Conservation (phyloP, 495 filamentous ascomycete genomes). For the Neurospora africana region DNA sequence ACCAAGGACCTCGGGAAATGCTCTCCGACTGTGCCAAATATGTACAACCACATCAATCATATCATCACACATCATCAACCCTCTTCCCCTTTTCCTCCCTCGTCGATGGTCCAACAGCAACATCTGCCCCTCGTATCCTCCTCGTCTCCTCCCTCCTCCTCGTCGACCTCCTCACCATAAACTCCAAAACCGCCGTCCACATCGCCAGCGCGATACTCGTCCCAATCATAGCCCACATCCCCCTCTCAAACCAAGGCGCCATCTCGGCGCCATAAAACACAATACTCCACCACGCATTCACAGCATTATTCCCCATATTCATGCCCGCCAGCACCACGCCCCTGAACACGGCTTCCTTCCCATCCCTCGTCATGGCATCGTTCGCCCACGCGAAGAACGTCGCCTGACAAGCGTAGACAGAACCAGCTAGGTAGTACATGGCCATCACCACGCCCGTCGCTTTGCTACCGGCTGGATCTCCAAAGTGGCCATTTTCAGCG, state of each 20-base stretch:
- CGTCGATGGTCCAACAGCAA: neutral
- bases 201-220: constrained; percentile 39
- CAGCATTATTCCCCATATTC: constrained; percentile 47
- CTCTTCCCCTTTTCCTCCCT: neutral
- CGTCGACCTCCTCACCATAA: constrained; percentile 24
- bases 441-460: constrained; percentile 28
- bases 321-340: constrained; percentile 44
- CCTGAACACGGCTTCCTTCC: constrained; percentile 33
- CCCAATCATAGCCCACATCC: constrained; percentile 52
- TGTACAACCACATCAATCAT: neutral
- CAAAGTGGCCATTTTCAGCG: constrained; percentile 24
- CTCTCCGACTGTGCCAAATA: neutral
- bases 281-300: constrained; percentile 56
- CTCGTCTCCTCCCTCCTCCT: constrained; percentile 2
- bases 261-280: constrained; percentile 50
- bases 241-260: constrained; percentile 47
- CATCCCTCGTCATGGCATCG: constrained; percentile 35
- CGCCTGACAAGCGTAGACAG: constrained; percentile 49
- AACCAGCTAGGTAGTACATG: constrained; percentile 46
- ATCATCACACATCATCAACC: neutral
- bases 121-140: neutral
- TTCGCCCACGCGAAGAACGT: constrained; percentile 55
- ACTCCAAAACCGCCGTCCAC: constrained; percentile 41
- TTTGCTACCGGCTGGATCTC: constrained; percentile 17
- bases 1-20: neutral